Evolutionary conservation across 345 rosid species (phyloP), one percentile per base, ranked within the genome.

Genomic region (Salix dunnii): DNA sequence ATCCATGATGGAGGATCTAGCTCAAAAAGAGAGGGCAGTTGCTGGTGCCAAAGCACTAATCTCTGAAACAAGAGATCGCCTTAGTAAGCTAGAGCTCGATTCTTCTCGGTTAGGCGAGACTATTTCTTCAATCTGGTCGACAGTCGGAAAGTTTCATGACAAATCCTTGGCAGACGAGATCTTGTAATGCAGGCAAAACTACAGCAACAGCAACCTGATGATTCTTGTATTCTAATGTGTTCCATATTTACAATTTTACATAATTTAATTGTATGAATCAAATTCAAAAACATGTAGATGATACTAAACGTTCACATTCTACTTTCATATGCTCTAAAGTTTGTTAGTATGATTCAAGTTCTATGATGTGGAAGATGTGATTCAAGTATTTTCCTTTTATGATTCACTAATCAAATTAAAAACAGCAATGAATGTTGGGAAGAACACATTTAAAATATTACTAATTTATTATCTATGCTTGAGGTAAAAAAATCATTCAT

Each of bases 91-190:
- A 5, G 93, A 90, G 87, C 74, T 48, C 7, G 90, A 89, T 77
- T 71, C 83, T 73, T 79, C 86, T 0, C 72, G 78, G 46, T 42
- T 85, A 76, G 85, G 79, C 69, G 83, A 84, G 62, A 73, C 82
- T 46, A 77, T 90, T 65, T 79, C 79, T 9, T 75, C 85, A 4
- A 25, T 77, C 28, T 65, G 2, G 61, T 77, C 88, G 7, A 86
- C 79, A 72, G 66, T 83, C 61, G 90, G 89, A n/a, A 89, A 84
- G 55, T 88, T 84, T 77, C 86, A 83, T 49, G 85, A 87, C 28
- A 89, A 87, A 42, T 53, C 90, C 5, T 70, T 84, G 78, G 79
- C 84, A 71, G 89, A 90, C 61, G 88, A 87, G 82, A 86, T 90
- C 60, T 75, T 93, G 70, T 90, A 80, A 87, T 53, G 55, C 17